Evolutionary conservation across 257 asterid genomes (phyloP), one percentile per base, ranked within the genome.

Genomic region (Euphrasia confusa): DNA sequence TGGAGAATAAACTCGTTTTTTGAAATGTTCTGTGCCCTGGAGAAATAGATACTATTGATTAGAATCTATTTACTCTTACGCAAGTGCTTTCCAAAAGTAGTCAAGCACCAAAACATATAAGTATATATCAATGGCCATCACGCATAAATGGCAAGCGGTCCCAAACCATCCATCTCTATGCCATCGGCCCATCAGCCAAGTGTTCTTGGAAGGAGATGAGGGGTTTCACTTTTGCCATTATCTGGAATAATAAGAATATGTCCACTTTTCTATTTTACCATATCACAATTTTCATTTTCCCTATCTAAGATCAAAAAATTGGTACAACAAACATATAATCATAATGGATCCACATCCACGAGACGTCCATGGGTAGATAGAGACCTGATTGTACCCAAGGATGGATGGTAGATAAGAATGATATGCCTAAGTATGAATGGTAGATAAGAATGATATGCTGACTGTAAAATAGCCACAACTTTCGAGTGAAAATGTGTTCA

Each of bases 301-400:
- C 9, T n/a, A n/a, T 49, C 15, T 49, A n/a, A 49, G 24, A n/a
- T 21, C 24, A 21, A 21, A 21, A 21, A 21, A 21, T 21, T 21
- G 24, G 24, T 21, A 21, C 24, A 21, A 21, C 24, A 21, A 21
- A 14, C 2, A 18, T n/a, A 18, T 11, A 27, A 15, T 1, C 3
- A 15, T 7, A 48, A 48, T 7, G 32, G n/a, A 15, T 61, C 73
- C 17, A 39, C 12, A 15, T 61, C 73, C 17, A 39, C 12, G 40
- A 59, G 72, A 49, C 63, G 60, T 54, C 27, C 72, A 65, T 61
- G 72, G 37, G 50, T 24, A 57, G 42, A 68, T 5, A 33, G 66
- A 60, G 63, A 60, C 63, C 14, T 37, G 57, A 33, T 33, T 68
- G 74, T 62, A 73, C 71, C 68, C 78, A 68, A 68, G 78, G 78